phyloP scores from a whole-genome alignment of 2,329 filamentous ascomycete genomes.

The Fusarium agapanthi region DNA sequence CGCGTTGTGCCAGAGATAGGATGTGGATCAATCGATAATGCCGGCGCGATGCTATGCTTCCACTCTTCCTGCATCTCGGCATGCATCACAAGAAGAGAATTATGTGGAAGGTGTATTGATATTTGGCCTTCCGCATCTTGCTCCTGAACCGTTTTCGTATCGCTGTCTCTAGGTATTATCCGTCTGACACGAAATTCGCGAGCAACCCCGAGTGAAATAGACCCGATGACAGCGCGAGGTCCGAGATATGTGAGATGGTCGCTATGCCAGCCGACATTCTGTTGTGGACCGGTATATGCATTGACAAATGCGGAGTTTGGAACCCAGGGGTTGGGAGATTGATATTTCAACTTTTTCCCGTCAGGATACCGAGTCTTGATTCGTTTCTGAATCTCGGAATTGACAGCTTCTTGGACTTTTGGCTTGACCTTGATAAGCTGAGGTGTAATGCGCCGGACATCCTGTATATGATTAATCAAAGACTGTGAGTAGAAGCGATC shows the following conservation, averaged over 20 bases:
- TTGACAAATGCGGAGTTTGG: conserved; percentile 96
- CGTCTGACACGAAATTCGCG: conserved; percentile 89
- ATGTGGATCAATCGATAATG: conserved; percentile 82
- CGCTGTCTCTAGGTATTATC: conserved; percentile 69
- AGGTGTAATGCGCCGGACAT: conserved; percentile 80
- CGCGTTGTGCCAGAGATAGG: conserved; percentile 80
- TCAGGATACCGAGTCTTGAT: conserved; percentile 74
- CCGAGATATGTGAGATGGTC: conserved; percentile 95
- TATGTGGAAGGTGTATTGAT: conserved; percentile 92
- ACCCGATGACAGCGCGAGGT: conserved; percentile 87
- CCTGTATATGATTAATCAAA: conserved; percentile 52
- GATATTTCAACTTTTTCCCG: conserved; percentile 78
- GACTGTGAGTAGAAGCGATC: neutral
- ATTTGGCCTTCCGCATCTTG: conserved; percentile 83
- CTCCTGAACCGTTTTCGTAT: conserved; percentile 51
- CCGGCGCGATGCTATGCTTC: conserved; percentile 88
- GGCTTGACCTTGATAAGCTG: conserved; percentile 75
- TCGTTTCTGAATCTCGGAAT: conserved; percentile 76
- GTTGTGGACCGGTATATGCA: conserved; percentile 82
- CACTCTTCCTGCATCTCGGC: conserved; percentile 97
- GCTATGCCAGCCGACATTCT: conserved; percentile 91
- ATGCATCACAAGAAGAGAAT: conserved; percentile 94
- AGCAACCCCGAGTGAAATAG: conserved; percentile 89
- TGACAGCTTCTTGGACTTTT: conserved; percentile 78
- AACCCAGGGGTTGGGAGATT: conserved; percentile 76